Conservation (phyloP, 2,329 filamentous ascomycete species). For the Penicillium palitans region DNA sequence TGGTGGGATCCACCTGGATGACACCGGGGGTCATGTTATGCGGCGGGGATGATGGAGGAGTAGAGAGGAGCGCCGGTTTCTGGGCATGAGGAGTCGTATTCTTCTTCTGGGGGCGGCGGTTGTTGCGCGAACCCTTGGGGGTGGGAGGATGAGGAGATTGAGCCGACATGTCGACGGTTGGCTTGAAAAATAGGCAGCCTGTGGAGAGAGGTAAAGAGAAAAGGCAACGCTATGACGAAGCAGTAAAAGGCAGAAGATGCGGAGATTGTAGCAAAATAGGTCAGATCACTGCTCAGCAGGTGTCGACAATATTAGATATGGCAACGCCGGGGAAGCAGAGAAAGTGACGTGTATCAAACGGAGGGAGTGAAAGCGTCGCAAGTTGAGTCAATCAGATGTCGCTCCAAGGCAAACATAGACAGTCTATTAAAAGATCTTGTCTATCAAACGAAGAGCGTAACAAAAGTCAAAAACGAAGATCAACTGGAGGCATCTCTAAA, state of each 20-base stretch:
- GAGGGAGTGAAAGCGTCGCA: conserved; percentile 12
- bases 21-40: conserved; percentile 32
- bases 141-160: conserved; percentile 40
- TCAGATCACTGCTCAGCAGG: conserved; percentile 38
- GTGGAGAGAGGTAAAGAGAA: conserved; percentile 31
- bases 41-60: conserved; percentile 41
- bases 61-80: conserved; percentile 32
- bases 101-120: conserved; percentile 40
- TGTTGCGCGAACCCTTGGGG: conserved; percentile 42
- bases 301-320: conserved; percentile 31
- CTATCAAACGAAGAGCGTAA: conserved; percentile 1
- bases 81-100: conserved; percentile 35
- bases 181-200: conserved; percentile 55
- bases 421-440: conserved; percentile 9
- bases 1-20: conserved; percentile 30
- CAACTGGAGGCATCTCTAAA: conserved; percentile 10
- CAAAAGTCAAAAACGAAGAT: conserved; percentile 1
- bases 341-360: conserved; percentile 13
- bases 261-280: conserved; percentile 22
- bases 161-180: conserved; percentile 48
- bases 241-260: conserved; percentile 21
- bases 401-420: conserved; percentile 12
- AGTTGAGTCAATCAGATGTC: conserved; percentile 8
- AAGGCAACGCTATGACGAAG: conserved; percentile 23
- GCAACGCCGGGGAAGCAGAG: conserved; percentile 26